Evolutionary conservation across 208 protist species (phyloP).

Genomic region (Crithidia expoeki): DNA sequence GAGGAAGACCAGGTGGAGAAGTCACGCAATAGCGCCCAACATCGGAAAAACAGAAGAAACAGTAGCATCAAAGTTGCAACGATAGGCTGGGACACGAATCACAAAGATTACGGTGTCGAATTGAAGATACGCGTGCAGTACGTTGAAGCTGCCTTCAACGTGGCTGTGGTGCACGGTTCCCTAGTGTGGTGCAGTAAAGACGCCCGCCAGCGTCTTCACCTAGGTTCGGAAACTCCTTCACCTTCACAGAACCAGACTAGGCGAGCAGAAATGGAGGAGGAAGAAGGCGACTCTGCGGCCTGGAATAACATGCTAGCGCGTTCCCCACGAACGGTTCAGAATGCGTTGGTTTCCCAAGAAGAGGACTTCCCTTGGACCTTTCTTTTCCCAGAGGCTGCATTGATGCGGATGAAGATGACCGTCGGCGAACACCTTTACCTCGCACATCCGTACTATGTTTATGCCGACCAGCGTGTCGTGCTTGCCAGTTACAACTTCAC

Average conservation of each 20-base stretch:
- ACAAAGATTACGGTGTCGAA: conserved; percentile 20
- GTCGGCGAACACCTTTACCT: conserved; percentile 63
- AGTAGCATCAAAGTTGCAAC: too few relatives aligned
- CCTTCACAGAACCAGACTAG: neutral
- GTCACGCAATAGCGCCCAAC: too few relatives aligned
- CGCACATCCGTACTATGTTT: conserved; percentile 53
- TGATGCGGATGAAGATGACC: conserved; percentile 36
- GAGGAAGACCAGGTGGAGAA: too few relatives aligned
- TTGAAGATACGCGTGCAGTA: conserved; percentile 33
- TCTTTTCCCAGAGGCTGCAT: conserved; percentile 44
- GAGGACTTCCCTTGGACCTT: conserved; percentile 42
- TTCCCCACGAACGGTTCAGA: too few relatives aligned
- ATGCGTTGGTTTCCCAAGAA: neutral
- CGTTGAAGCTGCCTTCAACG: conserved; percentile 38
- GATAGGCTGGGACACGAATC: neutral
- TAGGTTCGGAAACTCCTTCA: neutral
- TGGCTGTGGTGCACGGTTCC: conserved; percentile 34
- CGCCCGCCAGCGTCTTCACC: conserved; percentile 18
- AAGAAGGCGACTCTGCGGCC: neutral
- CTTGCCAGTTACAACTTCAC: conserved; percentile 69
- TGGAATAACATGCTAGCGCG: too few relatives aligned
- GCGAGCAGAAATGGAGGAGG: neutral
- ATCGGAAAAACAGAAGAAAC: too few relatives aligned
- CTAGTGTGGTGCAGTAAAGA: conserved; percentile 26
- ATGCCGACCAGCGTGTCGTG: conserved; percentile 32